A percentile compares a stretch with the other conserved stretches of the same genome.
Conservation (phyloP, 768 basidiomycete species). For the Rhizopogon salebrosus region DNA sequence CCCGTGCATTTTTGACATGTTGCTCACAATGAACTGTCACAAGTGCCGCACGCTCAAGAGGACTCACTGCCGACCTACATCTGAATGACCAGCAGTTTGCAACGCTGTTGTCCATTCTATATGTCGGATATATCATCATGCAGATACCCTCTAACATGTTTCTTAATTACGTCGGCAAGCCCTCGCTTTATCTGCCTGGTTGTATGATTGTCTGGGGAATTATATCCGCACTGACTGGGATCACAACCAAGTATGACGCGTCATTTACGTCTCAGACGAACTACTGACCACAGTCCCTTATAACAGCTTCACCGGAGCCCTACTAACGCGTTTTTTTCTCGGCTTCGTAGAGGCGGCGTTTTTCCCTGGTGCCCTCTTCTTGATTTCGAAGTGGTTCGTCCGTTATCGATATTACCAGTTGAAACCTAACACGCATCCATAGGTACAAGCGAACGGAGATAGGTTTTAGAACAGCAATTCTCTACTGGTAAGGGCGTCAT, state of each 20-base stretch:
- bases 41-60: conserved; percentile 65
- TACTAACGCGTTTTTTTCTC: conserved; percentile 47
- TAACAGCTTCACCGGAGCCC: conserved; percentile 34
- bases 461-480: conserved; percentile 36
- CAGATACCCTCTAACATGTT: conserved; percentile 64
- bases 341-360: conserved; percentile 50
- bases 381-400: conserved; percentile 29
- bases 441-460: conserved; percentile 45
- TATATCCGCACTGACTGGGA: conserved; percentile 44
- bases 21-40: conserved; percentile 1
- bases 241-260: conserved; percentile 24
- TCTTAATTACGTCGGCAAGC: conserved; percentile 59
- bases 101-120: conserved; percentile 63
- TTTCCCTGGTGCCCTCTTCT: conserved; percentile 39
- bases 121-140: conserved; percentile 49
- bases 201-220: conserved; percentile 72
- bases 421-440: conserved; percentile 11
- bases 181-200: conserved; percentile 58
- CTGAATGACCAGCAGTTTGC: conserved; percentile 60
- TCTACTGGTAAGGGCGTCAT: conserved; percentile 30
- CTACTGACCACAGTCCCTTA: neutral
- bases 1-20: neutral
- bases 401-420: conserved; percentile 24
- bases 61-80: conserved; percentile 59
- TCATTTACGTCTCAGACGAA: neutral